Evolutionary conservation across 1,139 yeast genomes (phyloP), one percentile per base, ranked within the genome.

Genomic region (Protomyces gravidus): DNA sequence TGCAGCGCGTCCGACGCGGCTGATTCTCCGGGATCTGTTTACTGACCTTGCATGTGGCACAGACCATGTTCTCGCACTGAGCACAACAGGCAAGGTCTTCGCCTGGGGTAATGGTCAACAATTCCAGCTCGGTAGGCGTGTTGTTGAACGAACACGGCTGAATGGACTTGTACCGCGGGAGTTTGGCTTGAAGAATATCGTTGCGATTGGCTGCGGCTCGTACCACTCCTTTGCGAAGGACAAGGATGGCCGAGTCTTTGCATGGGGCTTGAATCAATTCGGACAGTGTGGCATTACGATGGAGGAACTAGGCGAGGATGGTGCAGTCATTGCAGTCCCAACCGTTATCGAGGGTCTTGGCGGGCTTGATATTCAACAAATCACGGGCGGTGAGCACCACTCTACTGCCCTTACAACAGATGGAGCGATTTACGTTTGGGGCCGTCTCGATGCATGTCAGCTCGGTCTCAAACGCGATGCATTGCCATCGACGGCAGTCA

Each of bases 31-130:
- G 59, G 80, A 79, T 63, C 81, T 86, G 58, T 82, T 89, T 60
- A 89, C 86, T n/a, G 94, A 88, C 68, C 73, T 92, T 61, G 96
- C 95, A 1, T 82, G 86, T 0, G 99, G 99, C 50, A 90, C 90
- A 70, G 97, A 92, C 71, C 98, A 92, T 69, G 71, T 92, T 50
- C 72, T 92, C 52, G 94, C 95, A 19, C 76, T 94, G 52, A 96
- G 90, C 70, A 76, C 81, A 26, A 84, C 82, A 68, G 98, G 98
- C 59, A 79, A 84, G 61, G 97, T 90, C 1, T 89, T 80, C 69
- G 90, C 97, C 0, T 94, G 98, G 98, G 99, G 98, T 65, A 88
- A 89, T 70, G 96, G 97, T 17, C 95, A 89, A 67, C 95, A 88
- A 68, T 84, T 78, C 72, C 98, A 92, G 75, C 78, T 92, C 63